phyloP scores from a whole-genome alignment of 345 rosid genomes.

The Sonneratia caseolaris region DNA sequence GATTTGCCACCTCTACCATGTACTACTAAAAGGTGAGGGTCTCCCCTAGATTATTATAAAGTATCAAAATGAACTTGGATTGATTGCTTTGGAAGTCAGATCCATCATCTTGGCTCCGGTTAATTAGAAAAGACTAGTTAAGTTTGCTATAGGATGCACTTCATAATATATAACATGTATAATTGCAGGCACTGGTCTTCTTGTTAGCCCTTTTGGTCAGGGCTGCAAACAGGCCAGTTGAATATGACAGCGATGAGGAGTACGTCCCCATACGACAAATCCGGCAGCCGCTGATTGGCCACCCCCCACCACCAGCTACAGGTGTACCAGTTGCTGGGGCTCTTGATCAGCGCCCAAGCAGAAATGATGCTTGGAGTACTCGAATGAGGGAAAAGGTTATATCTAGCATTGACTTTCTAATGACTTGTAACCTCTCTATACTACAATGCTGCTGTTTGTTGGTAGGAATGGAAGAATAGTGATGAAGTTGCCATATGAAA shows the following conservation, averaged over 20 bases:
- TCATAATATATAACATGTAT: slow-evolving; percentile 3
- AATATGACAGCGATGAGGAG: slow-evolving; percentile 97
- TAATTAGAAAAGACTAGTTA: not conserved
- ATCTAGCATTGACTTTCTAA: not conserved
- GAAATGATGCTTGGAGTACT: slow-evolving; percentile 98
- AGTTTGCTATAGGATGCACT: not conserved
- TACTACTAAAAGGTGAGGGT: not conserved
- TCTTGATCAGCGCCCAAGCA: slow-evolving; percentile 77
- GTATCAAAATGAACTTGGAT: not conserved
- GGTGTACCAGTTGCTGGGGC: slow-evolving; percentile 78
- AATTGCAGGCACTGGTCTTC: slow-evolving; percentile 72
- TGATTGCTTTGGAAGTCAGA: not conserved
- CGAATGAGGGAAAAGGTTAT: slow-evolving; percentile 96
- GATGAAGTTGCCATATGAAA: not conserved
- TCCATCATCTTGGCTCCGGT: not conserved
- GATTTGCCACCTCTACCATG: too few relatives aligned
- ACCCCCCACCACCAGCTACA: slow-evolving; percentile 55
- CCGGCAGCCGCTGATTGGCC: slow-evolving; percentile 71
- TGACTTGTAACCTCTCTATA: not conserved
- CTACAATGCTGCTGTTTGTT: not conserved
- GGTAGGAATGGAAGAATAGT: not conserved
- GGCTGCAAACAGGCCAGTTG: slow-evolving; percentile 63
- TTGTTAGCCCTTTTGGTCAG: slow-evolving; percentile 72
- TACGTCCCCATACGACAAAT: slow-evolving; percentile 59
- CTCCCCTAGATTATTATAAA: not conserved